A percentile compares a stretch with the other conserved stretches of the same genome.
Evolutionary conservation across 2,329 filamentous ascomycete genomes (phyloP).

Genomic region (Penicillium sp.): DNA sequence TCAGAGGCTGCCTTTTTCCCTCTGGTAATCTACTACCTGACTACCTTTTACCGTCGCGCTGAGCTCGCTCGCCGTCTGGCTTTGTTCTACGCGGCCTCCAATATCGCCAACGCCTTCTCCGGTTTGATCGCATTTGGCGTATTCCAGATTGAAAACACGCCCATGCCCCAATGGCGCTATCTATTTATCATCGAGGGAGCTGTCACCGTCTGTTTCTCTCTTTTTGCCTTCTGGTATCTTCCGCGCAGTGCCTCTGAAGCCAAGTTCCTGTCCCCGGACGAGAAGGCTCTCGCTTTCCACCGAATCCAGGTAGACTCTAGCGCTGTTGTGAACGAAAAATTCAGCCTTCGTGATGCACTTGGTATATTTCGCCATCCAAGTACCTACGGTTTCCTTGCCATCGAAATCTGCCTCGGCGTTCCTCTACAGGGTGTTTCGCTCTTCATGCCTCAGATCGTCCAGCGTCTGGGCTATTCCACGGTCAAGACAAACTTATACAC

Average conservation of each 20-base stretch:
- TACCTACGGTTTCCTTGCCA: conserved; percentile 33
- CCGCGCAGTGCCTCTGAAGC: conserved; percentile 45
- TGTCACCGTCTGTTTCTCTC: conserved; percentile 45
- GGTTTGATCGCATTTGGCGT: conserved; percentile 46
- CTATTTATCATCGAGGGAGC: conserved; percentile 53
- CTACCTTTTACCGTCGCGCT: conserved; percentile 71
- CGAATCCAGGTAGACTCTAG: conserved; percentile 43
- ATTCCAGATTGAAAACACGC: conserved; percentile 45
- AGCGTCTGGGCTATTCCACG: conserved; percentile 50
- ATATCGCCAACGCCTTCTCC: conserved; percentile 64
- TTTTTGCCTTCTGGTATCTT: conserved; percentile 46
- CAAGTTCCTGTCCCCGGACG: conserved; percentile 44
- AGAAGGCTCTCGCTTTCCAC: conserved; percentile 44
- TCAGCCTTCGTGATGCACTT: conserved; percentile 35
- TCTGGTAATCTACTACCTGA: conserved; percentile 68
- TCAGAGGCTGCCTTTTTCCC: conserved; percentile 73
- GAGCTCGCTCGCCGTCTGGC: conserved; percentile 73
- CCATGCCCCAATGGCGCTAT: conserved; percentile 48
- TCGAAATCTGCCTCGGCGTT: conserved; percentile 36
- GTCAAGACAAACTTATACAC: conserved; percentile 69
- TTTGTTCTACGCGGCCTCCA: conserved; percentile 76
- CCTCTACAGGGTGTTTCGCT: conserved; percentile 35
- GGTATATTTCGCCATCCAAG: conserved; percentile 35
- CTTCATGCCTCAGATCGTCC: conserved; percentile 38
- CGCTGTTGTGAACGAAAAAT: conserved; percentile 37